Base-by-base conservation (phyloP, 2,329 filamentous ascomycete genomes). In the Graphilbum fragrans region DNA sequence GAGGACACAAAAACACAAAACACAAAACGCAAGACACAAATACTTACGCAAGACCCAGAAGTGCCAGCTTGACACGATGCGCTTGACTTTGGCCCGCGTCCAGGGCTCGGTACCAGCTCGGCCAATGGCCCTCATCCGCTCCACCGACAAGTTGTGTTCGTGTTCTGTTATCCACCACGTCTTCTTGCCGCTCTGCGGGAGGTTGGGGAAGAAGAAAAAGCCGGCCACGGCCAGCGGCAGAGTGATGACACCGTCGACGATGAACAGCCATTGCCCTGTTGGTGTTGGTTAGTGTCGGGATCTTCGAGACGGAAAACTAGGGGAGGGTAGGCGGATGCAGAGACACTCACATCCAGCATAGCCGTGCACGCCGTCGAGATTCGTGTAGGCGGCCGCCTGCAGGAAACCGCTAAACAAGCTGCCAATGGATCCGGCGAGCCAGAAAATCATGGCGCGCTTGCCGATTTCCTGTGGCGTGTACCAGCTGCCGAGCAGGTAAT, bases 371-470 rank as follows among this genome's bases (percentile, higher is more conserved):
- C 67, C 66, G 22, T 71, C 66, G 0, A 76, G 58, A 38, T 70
- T 70, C 3, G 60, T 67, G 47, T 74, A 74, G 1, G 69, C 69
- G 3, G 39, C 46, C 2, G 70, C 65, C 48, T 74, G 70, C 0
- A 75, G 53, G 35, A 59, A 57, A 0, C 58, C 58, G 35, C 52
- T 55, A 16, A 59, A 49, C 44, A 60, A 53, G 4, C 17, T 22
- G 6, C 50, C 50, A 70, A 71, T 70, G 2, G 78, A 62, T 1
- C 74, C 75, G 11, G 72, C 74, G 0, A 72, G 65, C 1, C 73
- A 77, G 51, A 81, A 82, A 38, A 82, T 71, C 37, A 72, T 76
- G 4, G 67, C 73, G 2, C 78, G 66, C 52, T 80, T 81, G 1
- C 73, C 75, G 0, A 82, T 64, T 45, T 81, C 77, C 12, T 63